Evolutionary conservation across 192 early-diverging fungal species (phyloP), one percentile per base, ranked within the genome.

Genomic region (Pilobolus umbonatus): DNA sequence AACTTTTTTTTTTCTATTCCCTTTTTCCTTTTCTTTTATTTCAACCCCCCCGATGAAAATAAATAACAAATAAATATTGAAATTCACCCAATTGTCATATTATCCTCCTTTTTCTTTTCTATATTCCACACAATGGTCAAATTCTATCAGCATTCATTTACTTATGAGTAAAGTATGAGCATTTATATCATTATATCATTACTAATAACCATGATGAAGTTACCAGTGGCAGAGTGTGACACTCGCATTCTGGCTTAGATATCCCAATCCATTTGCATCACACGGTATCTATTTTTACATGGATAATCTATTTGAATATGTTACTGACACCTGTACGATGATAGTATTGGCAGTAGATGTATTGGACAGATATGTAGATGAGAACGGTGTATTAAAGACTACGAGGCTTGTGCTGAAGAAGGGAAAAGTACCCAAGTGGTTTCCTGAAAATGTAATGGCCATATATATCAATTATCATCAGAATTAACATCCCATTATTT

Each of bases 211-310:
- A 39, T 21, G 5, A n/a, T 39, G 11, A 36, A 54, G 55, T 19
- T 75, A 86, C 60, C 80, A 85, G 36, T 94, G 91, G 91, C 76
- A 80, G 32, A 86, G 80, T 53, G 91, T 98, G 49, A 91, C 94
- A 9, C 82, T 80, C 54, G 94, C 94, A 19, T 90, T 97, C 56
- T 94, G 87, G 82, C 72, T 89, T 64, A 88, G 96, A 42, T 99
- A 99, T 76, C 97, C 97, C 44, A 99, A 99, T 70, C 97, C 97
- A 24, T 96, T 92, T 73, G 90, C 97, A 3, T 80, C 85, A 7
- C 97, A 99, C 74, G 67, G 67, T 69, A 69, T 55, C n/a, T n/a
- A n/a, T n/a, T n/a, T n/a, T n/a, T n/a, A n/a, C n/a, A 47, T 17
- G 17, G 14, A 28, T 40, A 40, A 43, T 38, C 4, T n/a, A 32